Conservation (phyloP, 148 eudicot genomes). For the Nepenthes mirabilis region DNA sequence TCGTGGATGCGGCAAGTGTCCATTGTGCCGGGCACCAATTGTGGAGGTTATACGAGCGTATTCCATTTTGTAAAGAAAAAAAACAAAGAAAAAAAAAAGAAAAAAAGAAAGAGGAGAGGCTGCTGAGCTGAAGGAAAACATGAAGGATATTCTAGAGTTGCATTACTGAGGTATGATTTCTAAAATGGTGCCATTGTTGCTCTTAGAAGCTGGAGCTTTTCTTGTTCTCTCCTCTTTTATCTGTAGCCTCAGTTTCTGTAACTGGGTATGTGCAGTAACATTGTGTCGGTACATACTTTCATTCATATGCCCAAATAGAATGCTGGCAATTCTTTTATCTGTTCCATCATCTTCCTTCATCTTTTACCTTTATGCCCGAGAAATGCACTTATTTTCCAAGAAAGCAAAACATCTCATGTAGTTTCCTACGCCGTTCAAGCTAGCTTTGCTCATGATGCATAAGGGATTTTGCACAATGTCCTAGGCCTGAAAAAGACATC, state of each 20-base stretch:
- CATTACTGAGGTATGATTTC: too few relatives aligned
- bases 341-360: too few relatives aligned
- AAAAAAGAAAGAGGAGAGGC: background rate
- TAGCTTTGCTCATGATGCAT: too few relatives aligned
- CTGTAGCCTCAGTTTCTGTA: background rate
- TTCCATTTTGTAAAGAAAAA: constrained; percentile 57
- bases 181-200: background rate
- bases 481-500: too few relatives aligned
- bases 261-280: background rate
- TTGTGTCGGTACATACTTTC: background rate
- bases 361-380: too few relatives aligned
- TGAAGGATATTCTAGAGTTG: background rate
- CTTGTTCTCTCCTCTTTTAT: background rate
- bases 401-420: too few relatives aligned
- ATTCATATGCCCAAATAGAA: background rate
- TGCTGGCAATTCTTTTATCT: background rate
- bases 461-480: too few relatives aligned
- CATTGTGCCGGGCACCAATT: constrained; percentile 95
- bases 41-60: constrained; percentile 89
- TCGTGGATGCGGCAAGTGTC: constrained; percentile 91
- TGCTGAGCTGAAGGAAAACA: background rate
- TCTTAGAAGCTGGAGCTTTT: background rate
- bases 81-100: constrained; percentile 4
- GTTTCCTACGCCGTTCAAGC: too few relatives aligned
- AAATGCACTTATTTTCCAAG: too few relatives aligned